Evolutionary conservation across 73 alveolate species (phyloP).

Genomic region (Tetrahymena malaccensis): DNA sequence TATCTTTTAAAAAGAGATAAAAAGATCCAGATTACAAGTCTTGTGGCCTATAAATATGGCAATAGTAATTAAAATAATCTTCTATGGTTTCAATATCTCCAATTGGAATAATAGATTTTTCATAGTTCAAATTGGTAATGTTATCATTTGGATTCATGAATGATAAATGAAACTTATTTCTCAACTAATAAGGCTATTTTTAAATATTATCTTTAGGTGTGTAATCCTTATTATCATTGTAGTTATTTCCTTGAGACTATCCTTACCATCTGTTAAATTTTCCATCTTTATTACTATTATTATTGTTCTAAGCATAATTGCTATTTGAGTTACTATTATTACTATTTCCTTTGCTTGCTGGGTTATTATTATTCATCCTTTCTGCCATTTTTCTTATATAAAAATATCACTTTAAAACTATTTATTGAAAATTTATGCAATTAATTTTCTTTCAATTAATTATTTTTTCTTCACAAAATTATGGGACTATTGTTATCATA

Average conservation of each 20-base stretch:
- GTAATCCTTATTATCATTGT: background rate
- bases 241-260: background rate
- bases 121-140: background rate
- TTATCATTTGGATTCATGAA: background rate
- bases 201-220: background rate
- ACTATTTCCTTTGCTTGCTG: background rate
- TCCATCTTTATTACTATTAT: background rate
- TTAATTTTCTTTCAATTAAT: background rate
- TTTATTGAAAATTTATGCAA: background rate
- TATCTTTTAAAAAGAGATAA: conserved; percentile 66
- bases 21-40: conserved; percentile 49
- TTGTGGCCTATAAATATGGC: conserved; percentile 16
- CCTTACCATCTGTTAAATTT: background rate
- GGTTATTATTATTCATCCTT: background rate
- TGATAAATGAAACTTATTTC: background rate
- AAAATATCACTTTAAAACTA: background rate
- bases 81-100: background rate
- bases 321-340: background rate
- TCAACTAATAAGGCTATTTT: background rate
- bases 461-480: background rate
- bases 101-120: background rate
- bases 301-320: background rate
- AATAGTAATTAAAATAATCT: background rate
- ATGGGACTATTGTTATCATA: background rate
- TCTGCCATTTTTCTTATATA: background rate